A percentile compares a stretch with the other conserved stretches of the same genome.
phyloP scores from a whole-genome alignment of 2,329 filamentous ascomycete species.

The Didymella lethalis region DNA sequence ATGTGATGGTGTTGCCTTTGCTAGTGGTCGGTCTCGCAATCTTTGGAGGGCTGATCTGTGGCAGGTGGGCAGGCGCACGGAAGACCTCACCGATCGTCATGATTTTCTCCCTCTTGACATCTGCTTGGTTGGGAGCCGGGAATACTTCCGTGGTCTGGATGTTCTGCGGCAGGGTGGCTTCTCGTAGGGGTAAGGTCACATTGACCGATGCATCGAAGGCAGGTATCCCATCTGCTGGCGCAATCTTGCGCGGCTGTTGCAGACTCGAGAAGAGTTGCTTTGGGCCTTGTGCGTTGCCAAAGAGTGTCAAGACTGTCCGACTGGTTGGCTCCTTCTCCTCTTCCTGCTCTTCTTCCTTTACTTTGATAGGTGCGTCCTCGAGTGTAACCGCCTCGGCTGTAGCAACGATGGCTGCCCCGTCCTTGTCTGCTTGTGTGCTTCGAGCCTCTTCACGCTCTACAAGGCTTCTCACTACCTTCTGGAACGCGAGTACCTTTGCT shows the following conservation, averaged over 20 bases:
- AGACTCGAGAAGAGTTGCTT: constrained; percentile 88
- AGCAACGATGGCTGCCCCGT: constrained; percentile 17
- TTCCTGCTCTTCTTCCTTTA: constrained; percentile 35
- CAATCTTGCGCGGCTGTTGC: constrained; percentile 61
- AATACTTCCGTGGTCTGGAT: constrained; percentile 73
- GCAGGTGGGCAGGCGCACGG: constrained; percentile 70
- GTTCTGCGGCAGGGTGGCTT: constrained; percentile 75
- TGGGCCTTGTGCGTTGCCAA: constrained; percentile 75
- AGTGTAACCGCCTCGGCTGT: constrained; percentile 20
- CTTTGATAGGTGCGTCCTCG: constrained; percentile 23
- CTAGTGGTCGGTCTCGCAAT: constrained; percentile 74
- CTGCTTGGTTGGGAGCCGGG: constrained; percentile 57
- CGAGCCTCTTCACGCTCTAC: constrained; percentile 42
- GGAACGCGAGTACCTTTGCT: constrained; percentile 45
- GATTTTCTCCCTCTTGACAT: constrained; percentile 60
- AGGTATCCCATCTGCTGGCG: constrained; percentile 43
- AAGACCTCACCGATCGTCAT: constrained; percentile 78
- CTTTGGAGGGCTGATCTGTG: constrained; percentile 74
- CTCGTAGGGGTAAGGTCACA: constrained; percentile 62
- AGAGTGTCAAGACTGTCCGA: constrained; percentile 75
- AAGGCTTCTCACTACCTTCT: constrained; percentile 41
- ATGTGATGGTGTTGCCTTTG: constrained; percentile 59
- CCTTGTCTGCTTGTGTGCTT: constrained; percentile 18
- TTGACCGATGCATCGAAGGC: constrained; percentile 53
- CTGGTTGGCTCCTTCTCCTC: constrained; percentile 48